Conservation (phyloP, 768 basidiomycete species). For the Suillus subluteus region DNA sequence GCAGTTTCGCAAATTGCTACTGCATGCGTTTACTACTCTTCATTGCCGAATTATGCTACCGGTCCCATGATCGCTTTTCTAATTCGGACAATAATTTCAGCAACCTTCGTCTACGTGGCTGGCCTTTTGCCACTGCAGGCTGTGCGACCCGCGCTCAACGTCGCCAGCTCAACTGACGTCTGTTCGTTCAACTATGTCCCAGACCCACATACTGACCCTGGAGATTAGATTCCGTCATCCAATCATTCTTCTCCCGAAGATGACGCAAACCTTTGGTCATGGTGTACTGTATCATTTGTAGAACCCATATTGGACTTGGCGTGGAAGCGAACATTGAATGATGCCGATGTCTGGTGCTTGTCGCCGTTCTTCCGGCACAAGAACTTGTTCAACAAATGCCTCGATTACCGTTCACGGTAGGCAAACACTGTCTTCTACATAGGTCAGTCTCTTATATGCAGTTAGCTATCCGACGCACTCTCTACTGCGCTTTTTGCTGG, state of each 20-base stretch:
- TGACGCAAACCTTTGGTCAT: slow-evolving; percentile 62
- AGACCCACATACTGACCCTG: slow-evolving; percentile 14
- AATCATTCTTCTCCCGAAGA: slow-evolving; percentile 65
- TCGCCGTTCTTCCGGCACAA: slow-evolving; percentile 72
- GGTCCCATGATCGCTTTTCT: slow-evolving; percentile 28
- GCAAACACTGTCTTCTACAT: slow-evolving; percentile 15
- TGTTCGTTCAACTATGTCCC: slow-evolving; percentile 36
- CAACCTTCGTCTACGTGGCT: slow-evolving; percentile 48
- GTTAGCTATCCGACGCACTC: slow-evolving; percentile 57
- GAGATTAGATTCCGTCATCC: slow-evolving; percentile 50
- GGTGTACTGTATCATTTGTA: slow-evolving; percentile 67
- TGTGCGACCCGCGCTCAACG: slow-evolving; percentile 47
- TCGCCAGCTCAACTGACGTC: slow-evolving; percentile 49
- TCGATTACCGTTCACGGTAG: slow-evolving; percentile 53
- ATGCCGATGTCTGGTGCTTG: slow-evolving; percentile 60
- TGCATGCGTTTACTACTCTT: slow-evolving; percentile 41
- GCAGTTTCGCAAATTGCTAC: slow-evolving; percentile 41
- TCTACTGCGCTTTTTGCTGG: slow-evolving; percentile 62
- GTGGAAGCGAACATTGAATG: slow-evolving; percentile 46
- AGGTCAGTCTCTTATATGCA: slow-evolving; percentile 4
- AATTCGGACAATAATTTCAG: slow-evolving; percentile 38
- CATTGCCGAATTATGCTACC: slow-evolving; percentile 23
- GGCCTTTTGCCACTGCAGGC: slow-evolving; percentile 60
- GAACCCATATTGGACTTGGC: slow-evolving; percentile 63
- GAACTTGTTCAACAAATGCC: slow-evolving; percentile 65